These are phyloP conservation scores for Syzygium aqueum DNA, from an alignment of 345 rosid species.

Conservation along the genomic window DNA sequence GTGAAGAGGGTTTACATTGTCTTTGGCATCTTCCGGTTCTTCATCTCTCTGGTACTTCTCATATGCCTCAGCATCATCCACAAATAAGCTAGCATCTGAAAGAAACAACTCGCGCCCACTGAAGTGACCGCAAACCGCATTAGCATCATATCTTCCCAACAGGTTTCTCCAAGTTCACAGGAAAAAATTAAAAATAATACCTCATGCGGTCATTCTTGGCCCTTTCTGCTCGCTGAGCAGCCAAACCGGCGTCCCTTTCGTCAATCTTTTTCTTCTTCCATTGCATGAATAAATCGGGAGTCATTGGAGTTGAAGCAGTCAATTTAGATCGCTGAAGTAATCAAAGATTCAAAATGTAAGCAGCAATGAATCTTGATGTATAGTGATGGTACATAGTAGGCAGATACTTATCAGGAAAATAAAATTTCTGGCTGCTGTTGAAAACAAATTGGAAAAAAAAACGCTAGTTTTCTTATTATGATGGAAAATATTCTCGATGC, in stretches of 20 bases:
- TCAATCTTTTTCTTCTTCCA: slow-evolving; percentile 85
- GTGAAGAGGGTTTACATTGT: slow-evolving; percentile 26
- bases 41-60: slow-evolving; percentile 79
- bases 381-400: neutral
- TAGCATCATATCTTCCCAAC: neutral
- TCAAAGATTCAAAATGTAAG: neutral
- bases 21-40: slow-evolving; percentile 38
- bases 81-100: slow-evolving; percentile 80
- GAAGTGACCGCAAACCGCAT: slow-evolving; percentile 11
- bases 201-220: slow-evolving; percentile 99
- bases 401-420: neutral
- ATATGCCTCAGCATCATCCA: slow-evolving; percentile 92
- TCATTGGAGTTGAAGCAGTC: slow-evolving; percentile 69
- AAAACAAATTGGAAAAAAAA: neutral
- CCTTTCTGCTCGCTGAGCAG: slow-evolving; percentile 78
- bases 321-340: slow-evolving; percentile 64
- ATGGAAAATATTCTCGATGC: neutral
- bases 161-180: neutral
- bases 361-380: neutral
- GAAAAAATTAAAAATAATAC: slow-evolving; percentile 18
- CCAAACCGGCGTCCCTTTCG: slow-evolving; percentile 79
- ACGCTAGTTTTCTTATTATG: neutral
- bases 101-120: slow-evolving; percentile 98
- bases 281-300: slow-evolving; percentile 74
- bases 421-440: neutral